Conservation (phyloP, 139 green algal genomes). For the Chlorella sp. region DNA sequence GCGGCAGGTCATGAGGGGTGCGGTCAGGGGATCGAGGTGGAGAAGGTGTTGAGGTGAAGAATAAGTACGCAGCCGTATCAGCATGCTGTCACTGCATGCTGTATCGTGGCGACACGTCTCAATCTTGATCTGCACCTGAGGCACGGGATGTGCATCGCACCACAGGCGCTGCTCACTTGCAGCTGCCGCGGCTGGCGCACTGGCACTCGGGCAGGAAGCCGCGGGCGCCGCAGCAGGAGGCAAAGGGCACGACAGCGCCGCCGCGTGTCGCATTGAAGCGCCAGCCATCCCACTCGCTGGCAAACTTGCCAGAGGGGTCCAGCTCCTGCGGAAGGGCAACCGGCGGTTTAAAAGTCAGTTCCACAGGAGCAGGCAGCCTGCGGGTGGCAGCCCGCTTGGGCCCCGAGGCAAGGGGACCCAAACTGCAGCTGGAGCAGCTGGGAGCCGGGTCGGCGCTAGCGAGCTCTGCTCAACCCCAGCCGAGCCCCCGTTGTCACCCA, state of each 20-base stretch:
- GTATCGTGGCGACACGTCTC: too few relatives aligned
- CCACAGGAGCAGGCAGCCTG: too few relatives aligned
- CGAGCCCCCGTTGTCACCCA: not conserved
- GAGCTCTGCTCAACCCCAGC: not conserved
- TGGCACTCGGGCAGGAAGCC: slow-evolving; percentile 56
- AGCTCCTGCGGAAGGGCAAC: slow-evolving; percentile 44
- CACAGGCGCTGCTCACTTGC: not conserved
- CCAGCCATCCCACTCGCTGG: slow-evolving; percentile 58
- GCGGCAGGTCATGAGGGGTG: too few relatives aligned
- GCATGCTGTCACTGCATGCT: too few relatives aligned
- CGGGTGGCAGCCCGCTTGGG: too few relatives aligned
- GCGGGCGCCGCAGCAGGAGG: slow-evolving; percentile 35
- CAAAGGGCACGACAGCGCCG: slow-evolving; percentile 36
- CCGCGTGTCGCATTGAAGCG: slow-evolving; percentile 53
- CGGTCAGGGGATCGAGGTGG: too few relatives aligned
- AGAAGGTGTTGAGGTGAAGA: too few relatives aligned
- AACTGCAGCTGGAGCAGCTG: not conserved
- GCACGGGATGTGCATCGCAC: too few relatives aligned
- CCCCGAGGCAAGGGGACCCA: too few relatives aligned
- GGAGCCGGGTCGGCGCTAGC: not conserved
- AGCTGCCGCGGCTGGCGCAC: slow-evolving; percentile 36
- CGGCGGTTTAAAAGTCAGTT: too few relatives aligned
- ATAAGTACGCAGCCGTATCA: too few relatives aligned
- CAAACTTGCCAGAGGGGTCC: slow-evolving; percentile 81
- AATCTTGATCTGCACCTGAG: too few relatives aligned